Evolutionary conservation across 768 basidiomycete species (phyloP), one percentile per base, ranked within the genome.

Genomic region (Suillus sp.): DNA sequence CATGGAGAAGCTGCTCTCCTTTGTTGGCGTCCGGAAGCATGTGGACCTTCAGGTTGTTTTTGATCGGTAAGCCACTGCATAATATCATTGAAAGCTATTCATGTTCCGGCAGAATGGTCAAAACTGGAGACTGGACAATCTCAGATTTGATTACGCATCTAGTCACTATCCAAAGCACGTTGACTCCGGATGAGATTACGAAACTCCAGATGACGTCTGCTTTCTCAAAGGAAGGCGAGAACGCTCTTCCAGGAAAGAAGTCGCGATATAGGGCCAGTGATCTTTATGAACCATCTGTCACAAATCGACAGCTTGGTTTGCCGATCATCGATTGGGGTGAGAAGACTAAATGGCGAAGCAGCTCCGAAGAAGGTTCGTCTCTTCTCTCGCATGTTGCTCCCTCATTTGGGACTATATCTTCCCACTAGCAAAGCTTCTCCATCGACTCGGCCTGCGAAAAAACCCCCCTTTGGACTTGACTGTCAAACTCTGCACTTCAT

Each of bases 1-100:
- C 5, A 71, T 93, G 67, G 94, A 96, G 71, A 89, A 85, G 66
- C 73, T 93, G 3, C 75, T 95, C 7, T 78, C 84, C 34, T 84
- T 82, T 2, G 77, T 98, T 0, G 96, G 95, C 13, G 93, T 98
- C 13, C 85, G 94, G 20, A 93, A 88, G 71, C 95, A 96, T 66
- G 94, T 98, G 8, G 92, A 98, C 64, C 80, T 98, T 2, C 95
- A 98, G 73, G 79, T 97, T 3, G 84, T 99, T n/a, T 99, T 99
- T 71, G 86, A 90, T 60, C 83, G 95, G 89, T 92, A 60, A 56
- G 80, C 67, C 2, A 11, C 47, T 11, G 7, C 10, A 40, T 40
- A 20, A 37, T 57, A 57, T 30, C 27, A 30, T 6, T 6, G 14
- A 20, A 11, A 51, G n/a, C 8, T 32, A 35, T 25, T 40, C 30